Conservation (phyloP, 1,284 basidiomycete genomes). For the Boletus calvinii region DNA sequence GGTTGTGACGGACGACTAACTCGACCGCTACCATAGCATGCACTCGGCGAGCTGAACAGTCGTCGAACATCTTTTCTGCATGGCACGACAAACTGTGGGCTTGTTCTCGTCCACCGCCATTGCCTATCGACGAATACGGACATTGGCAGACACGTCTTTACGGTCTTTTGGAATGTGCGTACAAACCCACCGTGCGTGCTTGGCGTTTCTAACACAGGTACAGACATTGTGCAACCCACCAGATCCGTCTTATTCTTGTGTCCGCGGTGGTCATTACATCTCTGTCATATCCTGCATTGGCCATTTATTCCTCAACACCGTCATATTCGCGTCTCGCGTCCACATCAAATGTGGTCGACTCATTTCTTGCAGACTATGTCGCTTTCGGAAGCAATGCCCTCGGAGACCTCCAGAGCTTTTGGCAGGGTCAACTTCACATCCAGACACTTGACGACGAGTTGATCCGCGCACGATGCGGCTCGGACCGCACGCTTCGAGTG, state of each 20-base stretch:
- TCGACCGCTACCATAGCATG: conserved; percentile 16
- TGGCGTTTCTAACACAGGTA: conserved; percentile 15
- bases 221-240: conserved; percentile 85
- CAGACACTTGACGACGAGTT: conserved; percentile 68
- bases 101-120: conserved; percentile 19
- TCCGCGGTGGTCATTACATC: conserved; percentile 95
- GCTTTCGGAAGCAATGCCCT: conserved; percentile 51
- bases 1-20: background rate
- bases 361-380: conserved; percentile 54
- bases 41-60: conserved; percentile 13
- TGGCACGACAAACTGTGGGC: conserved; percentile 23
- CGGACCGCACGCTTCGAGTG: conserved; percentile 71
- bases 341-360: conserved; percentile 57
- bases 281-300: conserved; percentile 89
- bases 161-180: conserved; percentile 76
- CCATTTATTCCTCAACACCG: conserved; percentile 75
- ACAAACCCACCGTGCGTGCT: background rate
- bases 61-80: conserved; percentile 13
- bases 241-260: conserved; percentile 91
- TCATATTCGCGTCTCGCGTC: conserved; percentile 59
- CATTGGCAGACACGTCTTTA: conserved; percentile 53
- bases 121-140: conserved; percentile 38
- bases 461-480: conserved; percentile 68
- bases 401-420: conserved; percentile 66
- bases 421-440: conserved; percentile 60